phyloP scores from a whole-genome alignment of 2,329 filamentous ascomycete genomes.

The Fusarium sp. region DNA sequence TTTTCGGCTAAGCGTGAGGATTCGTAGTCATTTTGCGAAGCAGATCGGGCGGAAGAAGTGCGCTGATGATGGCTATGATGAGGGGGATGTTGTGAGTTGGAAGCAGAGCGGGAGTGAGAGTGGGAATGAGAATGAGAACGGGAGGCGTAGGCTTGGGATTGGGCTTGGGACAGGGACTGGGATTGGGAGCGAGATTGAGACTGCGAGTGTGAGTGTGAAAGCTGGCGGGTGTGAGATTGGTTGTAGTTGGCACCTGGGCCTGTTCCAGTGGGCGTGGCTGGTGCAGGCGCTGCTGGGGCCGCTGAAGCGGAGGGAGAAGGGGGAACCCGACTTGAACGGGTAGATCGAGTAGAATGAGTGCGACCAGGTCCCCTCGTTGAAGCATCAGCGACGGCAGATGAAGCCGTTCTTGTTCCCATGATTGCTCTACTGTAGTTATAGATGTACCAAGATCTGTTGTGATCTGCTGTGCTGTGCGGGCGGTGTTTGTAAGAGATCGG shows the following conservation, averaged over 20 bases:
- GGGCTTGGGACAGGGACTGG: constrained; percentile 31
- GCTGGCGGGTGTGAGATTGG: constrained; percentile 42
- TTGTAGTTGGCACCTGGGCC: constrained; percentile 37
- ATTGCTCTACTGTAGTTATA: constrained; percentile 5
- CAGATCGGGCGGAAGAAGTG: constrained; percentile 52
- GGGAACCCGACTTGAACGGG: constrained; percentile 43
- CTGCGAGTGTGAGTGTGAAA: constrained; percentile 42
- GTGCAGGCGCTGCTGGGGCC: constrained; percentile 34
- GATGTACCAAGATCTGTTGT: background rate
- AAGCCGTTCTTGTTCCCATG: constrained; percentile 44
- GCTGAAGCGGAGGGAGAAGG: constrained; percentile 35
- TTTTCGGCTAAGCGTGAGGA: constrained; percentile 70
- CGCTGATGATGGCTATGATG: constrained; percentile 51
- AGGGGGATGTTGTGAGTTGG: constrained; percentile 41
- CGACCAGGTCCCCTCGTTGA: constrained; percentile 48
- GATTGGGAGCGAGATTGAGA: constrained; percentile 38
- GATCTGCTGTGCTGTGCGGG: constrained; percentile 10
- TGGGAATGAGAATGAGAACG: constrained; percentile 36
- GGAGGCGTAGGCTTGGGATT: constrained; percentile 34
- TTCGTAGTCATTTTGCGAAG: constrained; percentile 77
- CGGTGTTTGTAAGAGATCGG: constrained; percentile 15
- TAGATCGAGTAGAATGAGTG: constrained; percentile 51
- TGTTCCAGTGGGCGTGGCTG: constrained; percentile 41
- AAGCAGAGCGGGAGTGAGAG: constrained; percentile 43
- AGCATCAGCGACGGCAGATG: constrained; percentile 38